Evolutionary conservation across 371 early-diverging fungal genomes (phyloP).

Genomic region (Rhizopus stolonifer): DNA sequence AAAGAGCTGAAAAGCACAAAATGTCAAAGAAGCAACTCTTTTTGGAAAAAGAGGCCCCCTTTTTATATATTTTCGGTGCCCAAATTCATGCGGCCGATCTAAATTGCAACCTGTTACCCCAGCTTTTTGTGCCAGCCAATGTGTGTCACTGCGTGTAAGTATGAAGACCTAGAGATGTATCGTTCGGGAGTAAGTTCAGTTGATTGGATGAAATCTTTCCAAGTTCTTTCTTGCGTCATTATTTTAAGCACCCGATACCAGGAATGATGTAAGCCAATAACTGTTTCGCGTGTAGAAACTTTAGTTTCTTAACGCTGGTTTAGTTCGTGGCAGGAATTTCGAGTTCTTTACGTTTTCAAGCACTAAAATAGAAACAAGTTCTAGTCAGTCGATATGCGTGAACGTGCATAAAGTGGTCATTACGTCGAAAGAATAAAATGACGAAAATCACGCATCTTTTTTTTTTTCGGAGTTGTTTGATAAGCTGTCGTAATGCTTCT

Average conservation of each 20-base stretch:
- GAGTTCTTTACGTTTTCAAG: neutral
- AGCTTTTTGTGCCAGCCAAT: neutral
- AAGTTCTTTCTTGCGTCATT: neutral
- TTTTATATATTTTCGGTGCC: no score
- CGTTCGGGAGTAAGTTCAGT: neutral
- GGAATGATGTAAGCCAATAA: neutral
- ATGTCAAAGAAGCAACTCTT: no score
- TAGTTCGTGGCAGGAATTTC: neutral
- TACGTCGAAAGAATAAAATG: neutral
- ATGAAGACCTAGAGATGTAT: neutral
- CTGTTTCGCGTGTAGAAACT: no score
- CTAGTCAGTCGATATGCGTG: no score
- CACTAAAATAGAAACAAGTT: neutral
- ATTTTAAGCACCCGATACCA: neutral
- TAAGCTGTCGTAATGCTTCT: neutral
- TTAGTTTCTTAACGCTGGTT: no score
- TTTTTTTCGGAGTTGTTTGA: neutral
- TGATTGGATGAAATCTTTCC: neutral
- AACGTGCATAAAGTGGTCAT: no score
- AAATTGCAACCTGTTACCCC: neutral
- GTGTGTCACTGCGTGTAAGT: neutral
- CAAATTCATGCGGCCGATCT: no score
- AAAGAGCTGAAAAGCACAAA: no score
- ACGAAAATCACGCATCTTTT: neutral
- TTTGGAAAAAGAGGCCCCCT: no score